Conservation (phyloP, 2,329 filamentous ascomycete species). For the Tolypocladium endophyticum region DNA sequence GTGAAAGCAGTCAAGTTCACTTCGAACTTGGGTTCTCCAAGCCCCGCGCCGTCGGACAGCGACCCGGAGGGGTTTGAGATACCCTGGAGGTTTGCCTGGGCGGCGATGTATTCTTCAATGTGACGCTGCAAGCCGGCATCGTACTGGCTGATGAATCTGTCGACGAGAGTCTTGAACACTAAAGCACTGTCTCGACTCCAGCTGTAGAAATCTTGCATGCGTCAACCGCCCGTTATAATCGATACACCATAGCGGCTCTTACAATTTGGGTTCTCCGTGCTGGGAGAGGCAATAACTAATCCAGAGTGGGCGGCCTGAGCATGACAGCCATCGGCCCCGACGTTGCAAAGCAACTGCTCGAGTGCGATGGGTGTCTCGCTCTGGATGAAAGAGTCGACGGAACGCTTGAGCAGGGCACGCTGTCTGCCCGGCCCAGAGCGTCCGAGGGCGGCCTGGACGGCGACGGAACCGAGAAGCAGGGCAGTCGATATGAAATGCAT, state of each 20-base stretch:
- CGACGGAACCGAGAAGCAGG: conserved; percentile 38
- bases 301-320: conserved; percentile 36
- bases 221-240: not conserved
- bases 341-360: conserved; percentile 45
- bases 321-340: conserved; percentile 43
- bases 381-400: conserved; percentile 42
- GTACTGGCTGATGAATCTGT: conserved; percentile 51
- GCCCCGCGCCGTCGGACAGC: conserved; percentile 36
- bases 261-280: conserved; percentile 44
- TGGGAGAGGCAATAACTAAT: conserved; percentile 47
- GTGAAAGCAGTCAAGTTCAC: conserved; percentile 54
- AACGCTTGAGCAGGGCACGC: conserved; percentile 30
- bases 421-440: conserved; percentile 22
- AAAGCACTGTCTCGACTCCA: conserved; percentile 70
- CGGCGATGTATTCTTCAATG: conserved; percentile 57
- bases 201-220: conserved; percentile 57
- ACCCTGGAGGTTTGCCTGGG: conserved; percentile 56
- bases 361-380: conserved; percentile 41
- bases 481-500: conserved; percentile 41
- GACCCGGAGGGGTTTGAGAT: conserved; percentile 60
- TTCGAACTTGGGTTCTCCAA: conserved; percentile 68
- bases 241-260: conserved; percentile 14
- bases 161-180: conserved; percentile 57
- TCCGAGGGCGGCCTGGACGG: conserved; percentile 40
- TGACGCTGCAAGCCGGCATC: conserved; percentile 44